phyloP scores from a whole-genome alignment of 2,329 filamentous ascomycete genomes.

The Fusarium sp. region DNA sequence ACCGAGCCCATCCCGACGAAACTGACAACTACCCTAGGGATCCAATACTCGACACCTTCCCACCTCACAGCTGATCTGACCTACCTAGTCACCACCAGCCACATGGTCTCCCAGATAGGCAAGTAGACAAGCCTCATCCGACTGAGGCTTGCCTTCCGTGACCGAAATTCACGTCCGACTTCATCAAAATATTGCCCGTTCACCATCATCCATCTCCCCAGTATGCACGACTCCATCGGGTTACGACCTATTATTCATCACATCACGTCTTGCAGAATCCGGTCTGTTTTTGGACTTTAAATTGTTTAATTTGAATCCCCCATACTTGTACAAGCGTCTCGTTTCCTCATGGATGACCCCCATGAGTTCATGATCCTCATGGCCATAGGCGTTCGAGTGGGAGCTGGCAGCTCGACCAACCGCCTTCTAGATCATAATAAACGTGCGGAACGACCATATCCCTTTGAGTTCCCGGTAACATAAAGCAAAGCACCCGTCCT shows the following conservation, averaged over 20 bases:
- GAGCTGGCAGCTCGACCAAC: conserved; percentile 47
- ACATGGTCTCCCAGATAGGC: not conserved
- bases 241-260: no score
- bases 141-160: no score
- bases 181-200: no score
- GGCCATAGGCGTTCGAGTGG: conserved; percentile 36
- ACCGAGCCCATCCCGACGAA: not conserved
- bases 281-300: conserved; percentile 29
- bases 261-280: not conserved
- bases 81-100: conserved; percentile 3
- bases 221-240: no score
- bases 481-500: conserved; percentile 57
- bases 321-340: conserved; percentile 52
- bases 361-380: conserved; percentile 46
- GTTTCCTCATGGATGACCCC: conserved; percentile 47
- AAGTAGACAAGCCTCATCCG: no score
- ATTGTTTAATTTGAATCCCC: conserved; percentile 42
- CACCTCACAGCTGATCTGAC: not conserved
- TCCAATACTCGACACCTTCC: not conserved
- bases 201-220: no score
- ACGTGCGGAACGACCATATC: conserved; percentile 53
- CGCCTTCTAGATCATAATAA: conserved; percentile 52
- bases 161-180: no score
- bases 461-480: conserved; percentile 55
- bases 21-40: no score